Conservation (phyloP, 257 asterid genomes). For the Penstemon eatonii region DNA sequence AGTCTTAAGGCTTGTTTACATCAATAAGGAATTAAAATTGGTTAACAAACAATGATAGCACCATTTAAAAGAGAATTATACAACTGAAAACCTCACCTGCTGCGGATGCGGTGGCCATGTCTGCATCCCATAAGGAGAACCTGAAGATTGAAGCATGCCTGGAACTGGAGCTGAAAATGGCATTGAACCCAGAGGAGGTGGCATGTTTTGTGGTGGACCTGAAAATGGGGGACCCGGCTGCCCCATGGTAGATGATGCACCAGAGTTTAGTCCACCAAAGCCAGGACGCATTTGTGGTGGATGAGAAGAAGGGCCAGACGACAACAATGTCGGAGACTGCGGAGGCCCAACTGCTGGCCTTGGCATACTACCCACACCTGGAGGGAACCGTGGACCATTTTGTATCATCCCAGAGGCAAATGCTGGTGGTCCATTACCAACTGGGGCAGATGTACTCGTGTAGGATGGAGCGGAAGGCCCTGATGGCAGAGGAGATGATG, state of each 20-base stretch:
- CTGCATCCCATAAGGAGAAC: slow-evolving; percentile 75
- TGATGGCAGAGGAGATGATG: slow-evolving; percentile 50
- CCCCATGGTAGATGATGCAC: slow-evolving; percentile 51
- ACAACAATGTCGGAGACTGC: slow-evolving; percentile 41
- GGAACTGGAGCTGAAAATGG: slow-evolving; percentile 63
- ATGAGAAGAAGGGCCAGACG: slow-evolving; percentile 55
- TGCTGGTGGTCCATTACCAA: slow-evolving; percentile 73
- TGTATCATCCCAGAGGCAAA: slow-evolving; percentile 50
- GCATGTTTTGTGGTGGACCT: slow-evolving; percentile 48
- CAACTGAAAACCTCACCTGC: slow-evolving; percentile 59
- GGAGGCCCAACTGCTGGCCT: slow-evolving; percentile 69
- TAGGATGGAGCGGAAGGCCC: slow-evolving; percentile 50
- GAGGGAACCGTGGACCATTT: slow-evolving; percentile 65
- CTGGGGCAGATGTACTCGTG: slow-evolving; percentile 38
- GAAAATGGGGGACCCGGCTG: slow-evolving; percentile 72
- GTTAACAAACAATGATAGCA: slow-evolving; percentile 4
- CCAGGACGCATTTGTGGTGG: slow-evolving; percentile 64
- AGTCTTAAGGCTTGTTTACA: neutral
- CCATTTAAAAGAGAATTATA: slow-evolving; percentile 4
- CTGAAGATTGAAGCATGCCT: slow-evolving; percentile 55
- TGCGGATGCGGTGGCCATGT: slow-evolving; percentile 74
- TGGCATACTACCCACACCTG: slow-evolving; percentile 51
- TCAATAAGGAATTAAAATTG: neutral
- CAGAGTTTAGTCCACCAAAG: slow-evolving; percentile 75
- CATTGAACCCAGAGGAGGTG: slow-evolving; percentile 70